These are phyloP conservation scores for Pelagomonas calceolata DNA, from an alignment of 108 stramenopile species.

Conservation along the genomic window DNA sequence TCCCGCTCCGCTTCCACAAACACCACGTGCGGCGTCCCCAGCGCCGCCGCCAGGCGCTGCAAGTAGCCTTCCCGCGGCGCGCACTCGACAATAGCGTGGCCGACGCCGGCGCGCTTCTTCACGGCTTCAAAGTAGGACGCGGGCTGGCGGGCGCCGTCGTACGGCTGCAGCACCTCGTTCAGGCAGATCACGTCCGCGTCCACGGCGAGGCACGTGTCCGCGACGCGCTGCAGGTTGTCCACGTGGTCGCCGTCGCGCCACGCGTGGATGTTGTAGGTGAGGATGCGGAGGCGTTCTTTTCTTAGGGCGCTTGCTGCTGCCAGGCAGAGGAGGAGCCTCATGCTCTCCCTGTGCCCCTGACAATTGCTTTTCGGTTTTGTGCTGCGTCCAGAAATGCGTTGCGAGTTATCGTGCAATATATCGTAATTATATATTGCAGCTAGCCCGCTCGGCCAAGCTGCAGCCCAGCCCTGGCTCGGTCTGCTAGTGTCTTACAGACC, in stretches of 20 bases:
- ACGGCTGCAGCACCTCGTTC: constrained; percentile 20
- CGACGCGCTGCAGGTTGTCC: constrained; percentile 15
- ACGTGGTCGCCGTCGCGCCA: constrained; percentile 14
- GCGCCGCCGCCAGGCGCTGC: neutral
- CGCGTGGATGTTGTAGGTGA: constrained; percentile 17
- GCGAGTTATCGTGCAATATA: too few relatives aligned
- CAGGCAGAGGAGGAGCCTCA: too few relatives aligned
- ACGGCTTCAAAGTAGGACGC: constrained; percentile 1
- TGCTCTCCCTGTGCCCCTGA: too few relatives aligned
- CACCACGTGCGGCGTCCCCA: neutral
- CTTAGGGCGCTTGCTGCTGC: too few relatives aligned
- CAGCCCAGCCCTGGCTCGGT: too few relatives aligned
- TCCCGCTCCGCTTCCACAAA: neutral
- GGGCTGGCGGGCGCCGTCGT: neutral
- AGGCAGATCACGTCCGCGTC: constrained; percentile 14
- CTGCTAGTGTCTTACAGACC: too few relatives aligned
- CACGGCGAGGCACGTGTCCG: neutral
- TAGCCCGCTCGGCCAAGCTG: too few relatives aligned
- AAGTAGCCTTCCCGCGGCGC: neutral
- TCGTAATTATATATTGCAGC: too few relatives aligned
- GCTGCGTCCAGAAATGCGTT: too few relatives aligned
- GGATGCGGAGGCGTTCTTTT: neutral
- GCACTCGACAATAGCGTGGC: neutral
- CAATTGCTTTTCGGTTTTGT: too few relatives aligned
- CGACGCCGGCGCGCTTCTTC: constrained; percentile 1